Evolutionary conservation across 2,329 filamentous ascomycete genomes (phyloP), one percentile per base, ranked within the genome.

Genomic region (Periconia sp.): DNA sequence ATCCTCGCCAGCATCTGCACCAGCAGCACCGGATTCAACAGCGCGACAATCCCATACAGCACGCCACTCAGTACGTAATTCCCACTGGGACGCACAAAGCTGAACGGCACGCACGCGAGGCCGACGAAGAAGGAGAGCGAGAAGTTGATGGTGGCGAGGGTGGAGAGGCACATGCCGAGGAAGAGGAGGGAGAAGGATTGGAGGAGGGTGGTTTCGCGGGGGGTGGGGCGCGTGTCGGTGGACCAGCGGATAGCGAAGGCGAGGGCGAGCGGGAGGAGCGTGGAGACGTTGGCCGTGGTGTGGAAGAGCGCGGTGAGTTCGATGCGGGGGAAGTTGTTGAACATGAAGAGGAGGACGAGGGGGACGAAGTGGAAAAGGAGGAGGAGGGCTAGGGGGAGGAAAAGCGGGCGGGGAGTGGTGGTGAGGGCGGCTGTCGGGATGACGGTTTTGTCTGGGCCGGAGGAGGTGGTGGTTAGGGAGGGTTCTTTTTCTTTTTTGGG

Each of bases 101-200:
- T 87, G 14, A 97, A 79, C 0, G 93, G 93, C 3, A 84, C 79
- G 42, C 90, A 86, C 44, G 93, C 77, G 2, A 97, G 77, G 37
- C 94, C 94, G 47, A 97, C 80, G 37, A 96, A 79, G 69, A 97
- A 88, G 45, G 91, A 87, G 14, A 97, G 86, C 2, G 89, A 92
- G 80, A 99, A 99, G 76, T 99, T 99, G 48, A 99, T 84, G 0
- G 93, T 99, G 2, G 94, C 93, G 13, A 99, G 87, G 1, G 92
- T 89, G 13, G 92, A 92, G 59, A 99, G 85, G 65, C 91, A 92
- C 79, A 97, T 90, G 64, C 94, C 94, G 0, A 97, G 84, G 10
- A 96, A 81, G 13, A 99, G 85, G n/a, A 97, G 84, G 6, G 92
- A 96, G 78, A 97, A 92, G 53, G 89, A 94, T 71, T 95, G 92